Base-by-base conservation (phyloP, 192 early-diverging fungal species). In the Dissophora globulifera region DNA sequence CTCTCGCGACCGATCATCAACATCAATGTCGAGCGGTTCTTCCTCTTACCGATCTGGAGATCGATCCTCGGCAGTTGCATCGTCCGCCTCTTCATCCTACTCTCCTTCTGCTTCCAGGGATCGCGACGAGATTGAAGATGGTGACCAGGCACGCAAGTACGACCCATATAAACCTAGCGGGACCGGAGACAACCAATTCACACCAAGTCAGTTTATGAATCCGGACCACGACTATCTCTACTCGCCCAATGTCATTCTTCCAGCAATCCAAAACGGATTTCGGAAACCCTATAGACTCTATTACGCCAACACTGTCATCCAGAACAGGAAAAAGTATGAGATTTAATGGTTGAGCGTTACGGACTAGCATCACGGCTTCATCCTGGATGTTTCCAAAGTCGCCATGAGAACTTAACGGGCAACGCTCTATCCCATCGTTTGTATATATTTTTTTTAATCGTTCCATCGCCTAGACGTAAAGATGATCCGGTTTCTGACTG, bases 301-400 rank as follows among this genome's bases (percentile, higher is more conserved):
- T 33, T 76, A 76, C 19, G 31, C 46, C 0, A 32, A 45, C 8
- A 60, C 61, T 11, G 2, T 62, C 16, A 11, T 32, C 10, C 62
- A 76, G 43, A 76, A 76, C 33, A 42, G 72, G 35, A 76, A 76
- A 67, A 67, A 57, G 72, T 67, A 76, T 31, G 56, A 30, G 4
- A 12, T n/a, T n/a, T n/a, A n/a, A n/a, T n/a, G n/a, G n/a, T n/a
- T n/a, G n/a, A n/a, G n/a, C n/a, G n/a, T n/a, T n/a, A n/a, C n/a
- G n/a, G n/a, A n/a, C n/a, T n/a, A n/a, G n/a, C n/a, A n/a, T n/a
- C n/a, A n/a, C n/a, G n/a, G n/a, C n/a, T n/a, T n/a, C n/a, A n/a
- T n/a, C n/a, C n/a, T n/a, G n/a, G n/a, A n/a, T n/a, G n/a, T n/a
- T n/a, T n/a, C n/a, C n/a, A n/a, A n/a, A n/a, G n/a, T n/a, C n/a